Evolutionary conservation across 129 eudicot genomes (phyloP), one percentile per base, ranked within the genome.

Genomic region (Tagetes erecta): DNA sequence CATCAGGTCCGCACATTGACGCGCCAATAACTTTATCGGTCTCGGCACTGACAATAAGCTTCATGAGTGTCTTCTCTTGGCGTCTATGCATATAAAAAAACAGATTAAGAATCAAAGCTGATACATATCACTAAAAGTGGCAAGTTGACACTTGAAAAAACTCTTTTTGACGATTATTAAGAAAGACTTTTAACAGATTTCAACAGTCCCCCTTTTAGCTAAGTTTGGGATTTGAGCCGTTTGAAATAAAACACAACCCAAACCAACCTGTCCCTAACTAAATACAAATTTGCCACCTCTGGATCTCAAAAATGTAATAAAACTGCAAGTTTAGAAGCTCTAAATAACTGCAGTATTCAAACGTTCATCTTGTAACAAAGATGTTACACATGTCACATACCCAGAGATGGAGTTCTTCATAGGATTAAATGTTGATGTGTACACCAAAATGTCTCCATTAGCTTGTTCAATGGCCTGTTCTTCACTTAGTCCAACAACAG

Each of bases 1-100:
- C 96, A 80, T 94, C 98, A 49, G 98, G 97, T 53, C 98, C 98
- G 49, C 98, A 90, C 98, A 94, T 94, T 67, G 98, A 94, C 36
- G 98, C 98, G 74, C 98, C 98, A 55, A 94, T 85, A 78, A 94
- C 98, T 82, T 88, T 90, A 84, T 94, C 98, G 6, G 96, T 90
- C 81, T 85, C 93, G 34, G 88, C 89, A 73, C 92, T 92, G 27
- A 94, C 98, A 33, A 94, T 70, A 76, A 94, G 93, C 83, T 94
- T 94, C 98, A 94, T 94, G 66, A 94, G 65, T 35, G 98, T 74
- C 79, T 94, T 94, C 84, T 94, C 98, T 78, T 88, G 97, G 4
- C 98, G 92, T 75, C 98, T 92, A 66, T 39, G 36, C 42, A 38
- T 42, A 60, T 44, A 72, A 2, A 31, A 59, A 64, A 60, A 35